A percentile compares a stretch with the other conserved stretches of the same genome.
phyloP scores from a whole-genome alignment of 2,329 filamentous ascomycete genomes.

The Fusarium beomiforme region DNA sequence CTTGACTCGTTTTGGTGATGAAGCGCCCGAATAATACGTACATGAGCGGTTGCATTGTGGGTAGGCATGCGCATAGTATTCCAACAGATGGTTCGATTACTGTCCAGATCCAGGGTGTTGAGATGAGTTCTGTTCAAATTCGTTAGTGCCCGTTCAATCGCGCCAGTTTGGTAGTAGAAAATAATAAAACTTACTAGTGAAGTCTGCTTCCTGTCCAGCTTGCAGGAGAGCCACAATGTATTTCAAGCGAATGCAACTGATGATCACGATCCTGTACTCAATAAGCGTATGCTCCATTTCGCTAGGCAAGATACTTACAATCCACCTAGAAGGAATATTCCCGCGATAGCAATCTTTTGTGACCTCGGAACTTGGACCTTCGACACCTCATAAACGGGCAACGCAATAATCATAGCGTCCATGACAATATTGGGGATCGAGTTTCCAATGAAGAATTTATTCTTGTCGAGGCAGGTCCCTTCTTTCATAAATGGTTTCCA shows the following conservation, averaged over 20 bases:
- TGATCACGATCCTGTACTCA: not conserved
- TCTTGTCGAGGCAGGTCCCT: not conserved
- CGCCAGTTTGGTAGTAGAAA: rapidly evolving
- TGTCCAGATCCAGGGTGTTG: slow-evolving; percentile 1
- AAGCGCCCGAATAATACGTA: not conserved
- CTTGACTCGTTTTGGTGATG: not conserved
- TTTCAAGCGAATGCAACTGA: not conserved
- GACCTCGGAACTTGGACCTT: slow-evolving; percentile 3
- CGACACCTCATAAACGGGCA: not conserved
- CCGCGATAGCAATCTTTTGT: not conserved
- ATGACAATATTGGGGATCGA: slow-evolving; percentile 7
- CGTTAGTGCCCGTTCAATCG: not conserved
- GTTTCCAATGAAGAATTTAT: not conserved
- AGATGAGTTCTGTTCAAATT: not conserved
- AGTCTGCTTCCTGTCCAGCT: not conserved
- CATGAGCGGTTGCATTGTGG: not conserved
- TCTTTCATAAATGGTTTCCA: slow-evolving; percentile 10
- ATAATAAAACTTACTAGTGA: not conserved
- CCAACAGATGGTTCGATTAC: not conserved
- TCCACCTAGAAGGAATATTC: not conserved
- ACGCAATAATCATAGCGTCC: slow-evolving; percentile 1
- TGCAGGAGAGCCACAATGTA: not conserved
- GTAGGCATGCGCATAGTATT: slow-evolving; percentile 6
- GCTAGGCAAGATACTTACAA: not conserved
- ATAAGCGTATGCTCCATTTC: rapidly evolving